Evolutionary conservation across 2,329 filamentous ascomycete species (phyloP), one percentile per base, ranked within the genome.

Genomic region (Diaporthe destruens): DNA sequence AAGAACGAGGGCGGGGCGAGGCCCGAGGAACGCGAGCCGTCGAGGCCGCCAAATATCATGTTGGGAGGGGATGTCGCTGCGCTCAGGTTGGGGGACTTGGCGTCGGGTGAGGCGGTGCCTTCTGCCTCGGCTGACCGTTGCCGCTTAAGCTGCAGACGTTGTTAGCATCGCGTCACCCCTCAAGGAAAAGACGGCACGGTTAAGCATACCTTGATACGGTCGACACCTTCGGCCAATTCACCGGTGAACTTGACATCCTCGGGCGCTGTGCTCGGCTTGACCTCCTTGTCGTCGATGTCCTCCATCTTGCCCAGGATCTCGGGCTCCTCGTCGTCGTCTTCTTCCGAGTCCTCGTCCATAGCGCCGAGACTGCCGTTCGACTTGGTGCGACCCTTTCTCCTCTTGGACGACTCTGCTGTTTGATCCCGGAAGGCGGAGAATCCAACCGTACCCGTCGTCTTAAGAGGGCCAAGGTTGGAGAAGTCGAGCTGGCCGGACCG

Each of bases 341-440:
- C 89, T 44, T 94, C 92, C 74, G 92, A 95, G 77, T 96, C 94
- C 80, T 89, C 87, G 4, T 87, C 85, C 79, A 95, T 94, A 29
- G 88, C 86, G 59, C 84, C 84, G 7, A 79, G 81, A 12, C 81
- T 80, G 68, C 87, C 89, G 55, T 90, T 91, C 72, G 89, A 92
- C 78, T 86, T 89, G 84, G 89, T 91, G 73, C 86, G 85, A 2
- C 85, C 81, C 80, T 91, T 92, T 72, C 86, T 87, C 78, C 90
- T 90, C 71, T 86, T 84, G 3, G 85, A 81, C 1, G 85, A 84
- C 69, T 90, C 87, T 20, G 87, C 83, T 53, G 90, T 87, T 71
- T 87, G 87, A 75, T 97, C 95, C 69, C 96, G 90, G 85, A 98
- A 98, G 18, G 93, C 90, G 3, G 94, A 92, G 81, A 98, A 98